Percentiles rank a stretch among this genome's conserved stretches.
These are phyloP conservation scores for Hanseniaspora gamundiae DNA, from an alignment of 1,139 yeast genomes.

Conservation along the genomic window DNA sequence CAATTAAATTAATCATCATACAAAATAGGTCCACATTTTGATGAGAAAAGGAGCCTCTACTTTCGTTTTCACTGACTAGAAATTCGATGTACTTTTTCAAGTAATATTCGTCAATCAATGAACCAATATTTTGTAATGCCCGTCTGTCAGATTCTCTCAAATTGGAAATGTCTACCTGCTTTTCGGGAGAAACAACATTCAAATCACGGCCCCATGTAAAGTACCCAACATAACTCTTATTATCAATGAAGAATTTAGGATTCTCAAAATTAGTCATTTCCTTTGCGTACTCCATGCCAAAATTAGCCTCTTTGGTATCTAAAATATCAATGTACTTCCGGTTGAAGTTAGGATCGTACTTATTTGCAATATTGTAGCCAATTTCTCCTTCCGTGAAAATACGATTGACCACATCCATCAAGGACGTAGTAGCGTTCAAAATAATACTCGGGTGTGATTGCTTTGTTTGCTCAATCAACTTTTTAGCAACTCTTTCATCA, in stretches of 20 bases:
- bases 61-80: conserved; percentile 55
- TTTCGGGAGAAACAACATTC: conserved; percentile 27
- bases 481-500: conserved; percentile 26
- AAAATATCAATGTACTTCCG: conserved; percentile 32
- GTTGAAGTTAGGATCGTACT: conserved; percentile 32
- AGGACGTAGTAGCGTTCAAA: conserved; percentile 50
- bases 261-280: conserved; percentile 41
- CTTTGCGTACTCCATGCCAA: conserved; percentile 32
- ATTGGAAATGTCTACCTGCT: conserved; percentile 11
- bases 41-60: conserved; percentile 48
- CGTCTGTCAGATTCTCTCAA: neutral
- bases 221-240: conserved; percentile 54
- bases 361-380: conserved; percentile 38
- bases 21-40: conserved; percentile 45
- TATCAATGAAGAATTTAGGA: conserved; percentile 48
- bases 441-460: conserved; percentile 66
- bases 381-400: conserved; percentile 40
- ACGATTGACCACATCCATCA: conserved; percentile 44
- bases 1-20: conserved; percentile 33
- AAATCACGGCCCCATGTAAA: conserved; percentile 61
- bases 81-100: conserved; percentile 38
- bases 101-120: conserved; percentile 45
- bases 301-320: conserved; percentile 32
- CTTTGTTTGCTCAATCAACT: conserved; percentile 43
- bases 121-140: conserved; percentile 36